These are phyloP conservation scores for Phoma herbarum DNA, from an alignment of 2,329 filamentous ascomycete species.

Conservation along the genomic window DNA sequence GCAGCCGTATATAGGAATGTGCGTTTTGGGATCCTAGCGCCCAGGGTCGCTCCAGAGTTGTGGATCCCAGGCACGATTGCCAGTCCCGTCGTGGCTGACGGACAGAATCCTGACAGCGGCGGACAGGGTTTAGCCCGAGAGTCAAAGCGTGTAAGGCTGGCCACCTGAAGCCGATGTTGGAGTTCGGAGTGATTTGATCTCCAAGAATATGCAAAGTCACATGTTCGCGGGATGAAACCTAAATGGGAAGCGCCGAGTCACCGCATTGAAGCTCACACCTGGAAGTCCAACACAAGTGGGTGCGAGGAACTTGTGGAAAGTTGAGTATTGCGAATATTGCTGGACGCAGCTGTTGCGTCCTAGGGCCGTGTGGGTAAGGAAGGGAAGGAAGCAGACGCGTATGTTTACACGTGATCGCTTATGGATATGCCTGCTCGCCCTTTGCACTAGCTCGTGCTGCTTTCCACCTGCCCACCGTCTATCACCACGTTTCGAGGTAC, in stretches of 20 bases:
- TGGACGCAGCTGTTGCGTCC: neutral
- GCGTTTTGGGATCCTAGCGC: neutral
- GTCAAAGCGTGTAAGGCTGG: constrained; percentile 10
- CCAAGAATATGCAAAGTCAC: constrained; percentile 21
- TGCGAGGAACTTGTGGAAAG: neutral
- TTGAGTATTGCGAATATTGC: neutral
- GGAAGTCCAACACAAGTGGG: neutral
- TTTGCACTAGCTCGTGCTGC: neutral
- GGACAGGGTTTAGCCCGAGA: constrained; percentile 5
- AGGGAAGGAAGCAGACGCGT: neutral
- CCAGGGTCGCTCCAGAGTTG: constrained; percentile 1
- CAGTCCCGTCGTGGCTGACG: constrained; percentile 8
- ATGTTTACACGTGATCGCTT: constrained; percentile 10
- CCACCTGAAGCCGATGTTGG: constrained; percentile 3
- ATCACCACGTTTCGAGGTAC: constrained; percentile 2
- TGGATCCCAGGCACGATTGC: constrained; percentile 9
- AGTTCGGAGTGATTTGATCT: constrained; percentile 11
- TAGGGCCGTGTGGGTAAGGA: neutral
- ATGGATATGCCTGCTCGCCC: neutral
- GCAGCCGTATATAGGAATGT: constrained; percentile 6
- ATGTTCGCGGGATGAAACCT: constrained; percentile 35
- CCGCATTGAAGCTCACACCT: neutral
- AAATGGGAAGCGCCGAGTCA: constrained; percentile 19
- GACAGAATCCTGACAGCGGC: constrained; percentile 2
- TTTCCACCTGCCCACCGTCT: neutral